Conservation (phyloP, 2,329 filamentous ascomycete genomes). For the Fulvia fulva region DNA sequence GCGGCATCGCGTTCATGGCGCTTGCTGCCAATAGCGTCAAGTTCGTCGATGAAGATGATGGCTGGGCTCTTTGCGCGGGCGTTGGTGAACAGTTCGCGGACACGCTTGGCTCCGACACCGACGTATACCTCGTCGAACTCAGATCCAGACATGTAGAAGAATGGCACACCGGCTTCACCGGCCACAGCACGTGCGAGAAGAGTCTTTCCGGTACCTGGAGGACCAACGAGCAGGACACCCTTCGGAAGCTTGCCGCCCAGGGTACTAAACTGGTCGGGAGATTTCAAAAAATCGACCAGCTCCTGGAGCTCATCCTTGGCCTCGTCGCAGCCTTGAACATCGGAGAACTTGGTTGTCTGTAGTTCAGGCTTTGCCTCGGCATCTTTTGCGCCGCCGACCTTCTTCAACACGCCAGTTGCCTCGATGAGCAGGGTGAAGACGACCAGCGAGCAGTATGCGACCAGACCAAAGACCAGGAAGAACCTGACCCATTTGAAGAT, state of each 20-base stretch:
- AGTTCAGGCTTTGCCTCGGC: conserved; percentile 89
- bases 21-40: conserved; percentile 92
- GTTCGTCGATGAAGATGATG: conserved; percentile 93
- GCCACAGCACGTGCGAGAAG: conserved; percentile 91
- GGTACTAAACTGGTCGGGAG: conserved; percentile 87
- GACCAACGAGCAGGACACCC: conserved; percentile 89
- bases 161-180: conserved; percentile 93
- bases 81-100: conserved; percentile 83
- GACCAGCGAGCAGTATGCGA: conserved; percentile 75
- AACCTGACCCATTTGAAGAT: conserved; percentile 94
- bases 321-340: conserved; percentile 96
- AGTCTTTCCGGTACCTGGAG: conserved; percentile 96
- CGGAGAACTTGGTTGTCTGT: conserved; percentile 84
- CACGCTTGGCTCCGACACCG: conserved; percentile 91
- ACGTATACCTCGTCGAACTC: conserved; percentile 99
- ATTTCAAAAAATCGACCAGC: conserved; percentile 91
- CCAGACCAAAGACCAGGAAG: conserved; percentile 69
- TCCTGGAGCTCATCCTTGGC: conserved; percentile 97
- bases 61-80: conserved; percentile 82
- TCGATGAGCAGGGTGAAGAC: conserved; percentile 80
- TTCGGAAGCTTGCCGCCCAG: conserved; percentile 96
- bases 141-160: conserved; percentile 99
- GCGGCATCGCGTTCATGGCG: conserved; percentile 88
- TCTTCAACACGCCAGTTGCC: conserved; percentile 72
- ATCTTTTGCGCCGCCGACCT: conserved; percentile 65